Evolutionary conservation across 1,284 basidiomycete genomes (phyloP).

Genomic region (Cerioporus squamosus): DNA sequence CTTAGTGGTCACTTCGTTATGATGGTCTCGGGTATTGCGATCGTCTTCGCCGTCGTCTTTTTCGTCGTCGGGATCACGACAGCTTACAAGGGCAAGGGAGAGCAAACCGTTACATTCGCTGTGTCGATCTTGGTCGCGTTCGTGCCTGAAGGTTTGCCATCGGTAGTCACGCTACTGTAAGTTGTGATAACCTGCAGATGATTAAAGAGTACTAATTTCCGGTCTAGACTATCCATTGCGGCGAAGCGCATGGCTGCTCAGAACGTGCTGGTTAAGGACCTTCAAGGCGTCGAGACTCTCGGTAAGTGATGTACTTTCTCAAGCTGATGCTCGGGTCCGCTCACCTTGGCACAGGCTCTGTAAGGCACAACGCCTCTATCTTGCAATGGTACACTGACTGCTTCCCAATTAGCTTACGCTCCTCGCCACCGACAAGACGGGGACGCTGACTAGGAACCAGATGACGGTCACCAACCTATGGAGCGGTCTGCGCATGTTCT

Average conservation of each 20-base stretch:
- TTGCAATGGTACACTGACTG: background rate
- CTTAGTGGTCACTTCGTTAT: slow-evolving; percentile 60
- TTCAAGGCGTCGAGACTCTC: slow-evolving; percentile 75
- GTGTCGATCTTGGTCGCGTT: slow-evolving; percentile 77
- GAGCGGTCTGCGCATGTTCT: slow-evolving; percentile 62
- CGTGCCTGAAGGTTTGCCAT: slow-evolving; percentile 70
- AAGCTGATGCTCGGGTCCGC: background rate
- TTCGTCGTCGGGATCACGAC: slow-evolving; percentile 69
- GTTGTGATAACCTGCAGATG: slow-evolving; percentile 1
- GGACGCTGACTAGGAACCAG: slow-evolving; percentile 74
- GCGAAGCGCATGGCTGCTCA: slow-evolving; percentile 75
- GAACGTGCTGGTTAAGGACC: slow-evolving; percentile 74
- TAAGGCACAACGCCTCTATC: slow-evolving; percentile 13
- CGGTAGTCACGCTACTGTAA: slow-evolving; percentile 67
- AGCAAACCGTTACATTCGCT: slow-evolving; percentile 67
- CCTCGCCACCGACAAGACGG: slow-evolving; percentile 77
- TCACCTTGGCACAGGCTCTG: slow-evolving; percentile 38
- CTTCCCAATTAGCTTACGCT: slow-evolving; percentile 52
- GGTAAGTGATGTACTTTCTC: slow-evolving; percentile 39
- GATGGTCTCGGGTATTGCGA: slow-evolving; percentile 62
- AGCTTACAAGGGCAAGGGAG: slow-evolving; percentile 63
- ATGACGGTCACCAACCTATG: slow-evolving; percentile 75
- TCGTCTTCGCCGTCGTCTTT: slow-evolving; percentile 65
- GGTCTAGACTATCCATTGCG: slow-evolving; percentile 60
- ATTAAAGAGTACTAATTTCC: background rate